Evolutionary conservation across 257 asterid genomes (phyloP).

Genomic region (Prunella vulgaris): DNA sequence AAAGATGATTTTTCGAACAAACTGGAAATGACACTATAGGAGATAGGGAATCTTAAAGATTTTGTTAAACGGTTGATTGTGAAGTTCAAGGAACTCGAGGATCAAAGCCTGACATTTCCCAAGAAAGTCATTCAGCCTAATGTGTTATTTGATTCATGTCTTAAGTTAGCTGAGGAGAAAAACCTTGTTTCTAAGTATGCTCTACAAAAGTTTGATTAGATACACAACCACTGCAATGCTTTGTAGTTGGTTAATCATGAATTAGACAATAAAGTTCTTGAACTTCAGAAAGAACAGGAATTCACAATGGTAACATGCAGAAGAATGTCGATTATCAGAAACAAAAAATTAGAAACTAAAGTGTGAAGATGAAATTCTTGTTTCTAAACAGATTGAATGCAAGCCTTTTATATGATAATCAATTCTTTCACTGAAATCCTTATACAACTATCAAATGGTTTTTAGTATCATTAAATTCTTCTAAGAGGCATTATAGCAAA

Average conservation of each 20-base stretch:
- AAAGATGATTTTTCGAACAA: constrained; percentile 44
- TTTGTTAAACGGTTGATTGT: constrained; percentile 54
- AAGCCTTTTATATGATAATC: too few species aligned
- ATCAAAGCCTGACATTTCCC: constrained; percentile 59
- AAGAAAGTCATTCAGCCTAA: constrained; percentile 60
- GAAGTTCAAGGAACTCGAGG: constrained; percentile 65
- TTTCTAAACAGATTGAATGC: constrained; percentile 64
- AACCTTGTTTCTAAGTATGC: constrained; percentile 59
- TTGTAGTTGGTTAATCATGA: constrained; percentile 55
- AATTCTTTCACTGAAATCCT: too few species aligned
- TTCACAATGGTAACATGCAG: constrained; percentile 81
- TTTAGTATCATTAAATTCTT: too few species aligned
- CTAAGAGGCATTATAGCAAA: too few species aligned
- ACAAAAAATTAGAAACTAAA: constrained; percentile 63
- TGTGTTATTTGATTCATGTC: constrained; percentile 57
- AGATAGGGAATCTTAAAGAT: constrained; percentile 62
- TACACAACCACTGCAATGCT: constrained; percentile 55
- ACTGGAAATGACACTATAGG: constrained; percentile 52
- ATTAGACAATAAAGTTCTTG: constrained; percentile 53
- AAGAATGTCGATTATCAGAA: constrained; percentile 82
- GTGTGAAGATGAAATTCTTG: constrained; percentile 58
- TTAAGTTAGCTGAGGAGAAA: constrained; percentile 62
- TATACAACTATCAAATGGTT: too few species aligned
- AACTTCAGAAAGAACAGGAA: constrained; percentile 88
- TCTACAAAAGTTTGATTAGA: constrained; percentile 56